phyloP scores from a whole-genome alignment of 495 filamentous ascomycete genomes.

The Talaromyces stipitatus region DNA sequence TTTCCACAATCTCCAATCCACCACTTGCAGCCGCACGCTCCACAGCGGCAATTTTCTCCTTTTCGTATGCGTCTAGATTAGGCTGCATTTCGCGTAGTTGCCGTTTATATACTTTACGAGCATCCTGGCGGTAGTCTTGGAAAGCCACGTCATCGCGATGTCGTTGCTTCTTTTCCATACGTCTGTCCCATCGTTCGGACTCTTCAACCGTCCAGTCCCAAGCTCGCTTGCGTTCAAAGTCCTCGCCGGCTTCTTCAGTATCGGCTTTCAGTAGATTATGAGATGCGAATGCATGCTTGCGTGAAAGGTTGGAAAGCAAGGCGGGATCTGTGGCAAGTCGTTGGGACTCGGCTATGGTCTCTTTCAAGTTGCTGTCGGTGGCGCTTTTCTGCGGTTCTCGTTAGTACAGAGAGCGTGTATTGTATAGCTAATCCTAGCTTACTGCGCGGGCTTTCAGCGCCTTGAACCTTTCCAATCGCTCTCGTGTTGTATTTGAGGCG shows the following conservation, averaged over 20 bases:
- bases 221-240: slow-evolving; percentile 94
- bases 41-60: slow-evolving; percentile 74
- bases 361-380: slow-evolving; percentile 70
- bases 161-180: slow-evolving; percentile 74
- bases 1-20: slow-evolving; percentile 87
- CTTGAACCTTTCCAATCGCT: slow-evolving; percentile 54
- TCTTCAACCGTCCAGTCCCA: slow-evolving; percentile 99
- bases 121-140: slow-evolving; percentile 80
- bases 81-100: slow-evolving; percentile 66
- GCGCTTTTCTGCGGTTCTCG: slow-evolving; percentile 53
- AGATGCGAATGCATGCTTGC: slow-evolving; percentile 76
- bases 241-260: slow-evolving; percentile 71
- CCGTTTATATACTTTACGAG: slow-evolving; percentile 86
- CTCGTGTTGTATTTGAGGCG: slow-evolving; percentile 23
- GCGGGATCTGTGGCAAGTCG: slow-evolving; percentile 69
- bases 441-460: slow-evolving; percentile 74
- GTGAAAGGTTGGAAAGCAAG: slow-evolving; percentile 61
- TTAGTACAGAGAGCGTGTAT: neutral
- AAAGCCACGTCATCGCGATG: slow-evolving; percentile 84
- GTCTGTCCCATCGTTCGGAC: slow-evolving; percentile 85
- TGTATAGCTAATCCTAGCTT: slow-evolving; percentile 8
- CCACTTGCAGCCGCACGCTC: slow-evolving; percentile 73
- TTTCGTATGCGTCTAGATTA: slow-evolving; percentile 75
- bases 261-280: slow-evolving; percentile 94
- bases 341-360: slow-evolving; percentile 74